Percentiles rank a stretch among this genome's conserved stretches.
phyloP scores from a whole-genome alignment of 495 filamentous ascomycete genomes.

The Annulohypoxylon nitens region DNA sequence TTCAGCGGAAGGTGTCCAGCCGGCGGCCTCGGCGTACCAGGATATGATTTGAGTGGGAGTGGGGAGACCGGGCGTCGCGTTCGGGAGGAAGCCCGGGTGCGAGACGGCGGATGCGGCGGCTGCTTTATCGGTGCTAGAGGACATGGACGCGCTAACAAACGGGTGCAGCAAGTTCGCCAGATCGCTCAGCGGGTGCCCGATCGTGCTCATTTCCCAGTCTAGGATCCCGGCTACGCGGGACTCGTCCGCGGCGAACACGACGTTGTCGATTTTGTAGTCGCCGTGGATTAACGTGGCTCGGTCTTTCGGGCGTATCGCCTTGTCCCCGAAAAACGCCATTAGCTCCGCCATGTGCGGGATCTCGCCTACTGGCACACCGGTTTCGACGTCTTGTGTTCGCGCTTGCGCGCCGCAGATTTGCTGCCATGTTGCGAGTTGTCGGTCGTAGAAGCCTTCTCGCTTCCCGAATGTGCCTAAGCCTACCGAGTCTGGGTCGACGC shows the following conservation, averaged over 20 bases:
- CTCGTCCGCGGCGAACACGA: conserved; percentile 92
- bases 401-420: conserved; percentile 84
- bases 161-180: conserved; percentile 83
- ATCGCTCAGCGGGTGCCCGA: conserved; percentile 93
- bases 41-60: conserved; percentile 72
- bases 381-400: conserved; percentile 78
- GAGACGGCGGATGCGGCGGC: conserved; percentile 45
- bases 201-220: conserved; percentile 98
- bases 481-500: conserved; percentile 73
- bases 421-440: conserved; percentile 86
- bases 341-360: conserved; percentile 87
- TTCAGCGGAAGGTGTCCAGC: conserved; percentile 73
- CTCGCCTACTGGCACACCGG: conserved; percentile 77
- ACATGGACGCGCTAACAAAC: conserved; percentile 63
- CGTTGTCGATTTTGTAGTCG: conserved; percentile 98
- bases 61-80: conserved; percentile 79
- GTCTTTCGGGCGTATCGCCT: conserved; percentile 79
- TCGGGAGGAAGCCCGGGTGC: conserved; percentile 69
- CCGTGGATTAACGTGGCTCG: conserved; percentile 87
- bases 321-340: conserved; percentile 79
- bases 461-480: conserved; percentile 81
- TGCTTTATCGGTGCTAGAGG: neutral
- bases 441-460: conserved; percentile 81
- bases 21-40: conserved; percentile 83
- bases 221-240: conserved; percentile 91